Evolutionary conservation across 331 rosid genomes (phyloP).

Genomic region (Arachis monticola): DNA sequence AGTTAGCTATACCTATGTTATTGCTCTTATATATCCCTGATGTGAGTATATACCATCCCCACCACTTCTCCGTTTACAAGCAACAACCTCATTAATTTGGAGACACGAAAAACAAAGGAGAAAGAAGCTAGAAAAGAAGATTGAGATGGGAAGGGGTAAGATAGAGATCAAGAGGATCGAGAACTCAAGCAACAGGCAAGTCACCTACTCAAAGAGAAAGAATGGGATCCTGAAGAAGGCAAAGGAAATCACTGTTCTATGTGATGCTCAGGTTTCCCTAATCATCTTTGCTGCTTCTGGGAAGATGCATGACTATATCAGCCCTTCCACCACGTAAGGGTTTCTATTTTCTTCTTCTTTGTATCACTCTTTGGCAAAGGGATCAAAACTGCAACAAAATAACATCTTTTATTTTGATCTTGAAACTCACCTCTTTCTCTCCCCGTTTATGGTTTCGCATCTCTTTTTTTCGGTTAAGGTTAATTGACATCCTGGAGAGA

Average conservation of each 20-base stretch:
- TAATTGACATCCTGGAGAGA: constrained; percentile 55
- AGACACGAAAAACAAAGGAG: background rate
- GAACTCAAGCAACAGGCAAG: constrained; percentile 68
- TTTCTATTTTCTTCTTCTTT: background rate
- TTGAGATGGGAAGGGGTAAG: constrained; percentile 77
- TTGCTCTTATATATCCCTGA: constrained; percentile 18
- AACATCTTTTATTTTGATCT: too few relatives aligned
- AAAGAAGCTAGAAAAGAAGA: background rate
- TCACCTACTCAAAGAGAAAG: constrained; percentile 72
- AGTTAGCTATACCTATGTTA: background rate
- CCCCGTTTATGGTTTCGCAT: background rate
- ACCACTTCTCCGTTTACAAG: constrained; percentile 18
- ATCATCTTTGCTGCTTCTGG: constrained; percentile 52
- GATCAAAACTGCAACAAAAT: too few relatives aligned
- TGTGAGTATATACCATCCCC: background rate
- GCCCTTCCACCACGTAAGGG: constrained; percentile 61
- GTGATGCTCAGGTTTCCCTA: constrained; percentile 70
- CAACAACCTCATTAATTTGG: background rate
- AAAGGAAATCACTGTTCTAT: constrained; percentile 66
- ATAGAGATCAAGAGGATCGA: constrained; percentile 85
- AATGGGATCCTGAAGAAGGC: constrained; percentile 76
- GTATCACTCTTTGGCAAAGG: too few relatives aligned
- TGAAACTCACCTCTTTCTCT: background rate
- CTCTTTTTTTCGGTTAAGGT: constrained; percentile 31
- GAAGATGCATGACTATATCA: constrained; percentile 58